Base-by-base conservation (phyloP, 202 grass and related monocot species). In the Bolboschoenoplectus hybrid region DNA sequence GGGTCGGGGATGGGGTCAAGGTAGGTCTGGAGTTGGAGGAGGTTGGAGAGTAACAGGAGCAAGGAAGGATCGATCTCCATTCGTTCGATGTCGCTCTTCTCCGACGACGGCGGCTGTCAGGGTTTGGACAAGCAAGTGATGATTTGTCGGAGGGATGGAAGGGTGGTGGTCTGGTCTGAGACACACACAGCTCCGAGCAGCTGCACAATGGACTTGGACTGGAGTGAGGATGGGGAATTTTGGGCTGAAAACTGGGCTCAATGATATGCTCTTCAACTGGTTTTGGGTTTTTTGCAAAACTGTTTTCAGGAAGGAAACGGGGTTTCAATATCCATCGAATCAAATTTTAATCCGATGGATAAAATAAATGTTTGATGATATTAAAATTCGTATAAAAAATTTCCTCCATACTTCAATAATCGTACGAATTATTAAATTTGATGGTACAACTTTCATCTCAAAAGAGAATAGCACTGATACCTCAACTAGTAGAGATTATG, bases 1-100 rank as follows among this genome's bases (percentile, higher is more conserved):
- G 51, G 2, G 61, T 67, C 61, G 39, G 41, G 34, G 26, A 14
- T 45, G 39, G 81, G 81, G 36, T 83, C 47, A 9, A 58, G 81
- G 61, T 83, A 49, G 39, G n/a, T 32, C 36, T 83, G 60, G 16
- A 83, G 39, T 14, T 83, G 81, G 81, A 68, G 45, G 47, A 68
- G 45, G n/a, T 83, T 63, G 13, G 46, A 53, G 81, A 79, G 74
- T 14, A 79, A 38, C 0, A 79, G 74, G 7, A 79, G 74, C 5
- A 79, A 39, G 14, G 74, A 57, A 0, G 74, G 52, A 9, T 79
- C 74, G 16, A 58, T 58, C 35, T 78, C 74, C 74, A 58, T 79
- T 71, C 26, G 9, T 43, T 43, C 13, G 39, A 2, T 6, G 38
- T 43, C 6, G 67, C 68, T 72, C 72, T 39, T 57, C 13, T 56